Percentiles rank a stretch among this genome's conserved stretches.
These are phyloP conservation scores for Malus sylvestris DNA, from an alignment of 306 rosid species.

Conservation along the genomic window DNA sequence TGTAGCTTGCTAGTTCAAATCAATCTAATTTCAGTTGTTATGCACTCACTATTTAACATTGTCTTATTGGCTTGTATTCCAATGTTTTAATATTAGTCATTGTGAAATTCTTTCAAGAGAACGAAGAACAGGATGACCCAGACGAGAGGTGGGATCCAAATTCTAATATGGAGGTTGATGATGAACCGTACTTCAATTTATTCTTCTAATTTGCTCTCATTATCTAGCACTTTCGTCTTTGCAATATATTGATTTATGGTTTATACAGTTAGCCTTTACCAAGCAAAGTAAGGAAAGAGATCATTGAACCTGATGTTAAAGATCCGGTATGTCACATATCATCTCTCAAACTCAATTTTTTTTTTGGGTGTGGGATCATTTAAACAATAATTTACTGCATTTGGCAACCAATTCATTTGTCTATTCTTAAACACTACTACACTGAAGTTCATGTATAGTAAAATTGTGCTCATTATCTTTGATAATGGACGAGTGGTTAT, in stretches of 20 bases:
- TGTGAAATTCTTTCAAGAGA: too few species aligned
- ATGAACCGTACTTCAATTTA: too few species aligned
- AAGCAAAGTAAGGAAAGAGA: conserved; percentile 63
- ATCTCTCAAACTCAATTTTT: not conserved
- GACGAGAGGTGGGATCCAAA: too few species aligned
- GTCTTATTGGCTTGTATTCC: not conserved
- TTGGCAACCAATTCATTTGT: too few species aligned
- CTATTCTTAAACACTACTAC: too few species aligned
- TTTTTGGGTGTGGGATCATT: not conserved
- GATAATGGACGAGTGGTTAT: too few species aligned
- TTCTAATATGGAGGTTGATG: too few species aligned
- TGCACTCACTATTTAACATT: not conserved
- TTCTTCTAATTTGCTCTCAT: too few species aligned
- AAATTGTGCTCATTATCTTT: too few species aligned
- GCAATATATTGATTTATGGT: not conserved
- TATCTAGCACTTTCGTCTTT: not conserved
- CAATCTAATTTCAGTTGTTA: not conserved
- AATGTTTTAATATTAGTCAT: too few species aligned
- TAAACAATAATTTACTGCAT: not conserved
- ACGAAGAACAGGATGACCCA: too few species aligned
- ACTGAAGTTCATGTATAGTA: too few species aligned
- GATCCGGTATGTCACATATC: conserved; percentile 40
- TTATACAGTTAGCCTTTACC: conserved; percentile 26
- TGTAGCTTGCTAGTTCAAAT: not conserved
- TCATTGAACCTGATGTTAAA: conserved; percentile 52